These are phyloP conservation scores for Dipteronia dyeriana DNA, from an alignment of 345 rosid species.

Conservation along the genomic window DNA sequence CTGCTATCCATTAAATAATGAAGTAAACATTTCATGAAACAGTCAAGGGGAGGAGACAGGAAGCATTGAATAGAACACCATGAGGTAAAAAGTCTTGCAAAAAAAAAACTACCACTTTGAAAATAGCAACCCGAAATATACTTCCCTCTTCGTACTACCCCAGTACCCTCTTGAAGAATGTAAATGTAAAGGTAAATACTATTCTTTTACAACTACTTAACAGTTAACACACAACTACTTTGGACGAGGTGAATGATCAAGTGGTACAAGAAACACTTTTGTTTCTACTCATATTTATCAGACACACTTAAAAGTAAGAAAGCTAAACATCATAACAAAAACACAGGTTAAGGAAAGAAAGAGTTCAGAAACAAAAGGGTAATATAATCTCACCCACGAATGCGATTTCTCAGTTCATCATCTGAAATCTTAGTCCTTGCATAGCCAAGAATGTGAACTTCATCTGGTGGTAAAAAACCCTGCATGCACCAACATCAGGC, in stretches of 20 bases:
- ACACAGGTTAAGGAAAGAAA: not conserved
- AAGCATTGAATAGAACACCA: conserved; percentile 5
- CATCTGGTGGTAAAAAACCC: conserved; percentile 80
- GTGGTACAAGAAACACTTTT: not conserved
- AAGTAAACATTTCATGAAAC: conserved; percentile 1
- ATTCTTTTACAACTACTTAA: not conserved
- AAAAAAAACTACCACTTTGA: not conserved
- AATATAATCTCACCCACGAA: conserved; percentile 57
- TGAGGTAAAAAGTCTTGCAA: not conserved
- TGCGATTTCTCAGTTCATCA: conserved; percentile 65
- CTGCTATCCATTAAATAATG: conserved; percentile 8
- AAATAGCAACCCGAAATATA: not conserved
- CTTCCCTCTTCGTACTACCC: not conserved
- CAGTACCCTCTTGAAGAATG: not conserved
- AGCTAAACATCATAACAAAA: not conserved
- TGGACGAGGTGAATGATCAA: not conserved
- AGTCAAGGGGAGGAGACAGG: not conserved
- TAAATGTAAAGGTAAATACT: not conserved
- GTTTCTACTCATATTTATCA: not conserved
- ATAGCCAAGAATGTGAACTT: conserved; percentile 93
- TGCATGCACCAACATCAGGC: conserved; percentile 31
- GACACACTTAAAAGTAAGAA: not conserved
- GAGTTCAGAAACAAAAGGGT: not conserved
- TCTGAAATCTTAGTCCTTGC: conserved; percentile 89
- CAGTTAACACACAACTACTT: not conserved